Percentiles rank a stretch among this genome's conserved stretches.
These are phyloP conservation scores for Capronia americana DNA, from an alignment of 2,329 filamentous ascomycete genomes.

Conservation along the genomic window DNA sequence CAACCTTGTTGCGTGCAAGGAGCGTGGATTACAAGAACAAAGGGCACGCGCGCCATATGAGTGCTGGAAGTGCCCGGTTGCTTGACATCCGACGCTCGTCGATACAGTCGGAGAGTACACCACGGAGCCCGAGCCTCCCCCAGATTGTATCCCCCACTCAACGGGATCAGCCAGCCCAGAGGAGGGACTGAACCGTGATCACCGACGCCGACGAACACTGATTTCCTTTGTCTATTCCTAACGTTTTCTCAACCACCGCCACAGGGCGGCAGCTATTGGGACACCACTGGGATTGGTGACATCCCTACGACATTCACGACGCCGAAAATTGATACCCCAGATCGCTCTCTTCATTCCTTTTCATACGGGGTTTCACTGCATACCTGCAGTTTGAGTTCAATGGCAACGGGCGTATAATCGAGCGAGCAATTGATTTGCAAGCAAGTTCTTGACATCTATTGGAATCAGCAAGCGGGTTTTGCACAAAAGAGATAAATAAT, in stretches of 20 bases:
- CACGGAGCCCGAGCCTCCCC: slow-evolving; percentile 27
- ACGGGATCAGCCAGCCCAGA: slow-evolving; percentile 20
- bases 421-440: slow-evolving; percentile 28
- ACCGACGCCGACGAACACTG: slow-evolving; percentile 1
- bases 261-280: slow-evolving; percentile 10
- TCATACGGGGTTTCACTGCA: slow-evolving; percentile 4
- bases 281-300: slow-evolving; percentile 7
- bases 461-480: slow-evolving; percentile 14
- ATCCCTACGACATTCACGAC: slow-evolving; percentile 30
- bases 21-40: slow-evolving; percentile 73
- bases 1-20: slow-evolving; percentile 61
- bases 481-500: slow-evolving; percentile 21
- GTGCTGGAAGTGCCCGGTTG: slow-evolving; percentile 77
- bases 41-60: slow-evolving; percentile 73
- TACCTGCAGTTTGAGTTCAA: slow-evolving; percentile 13
- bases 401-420: slow-evolving; percentile 23
- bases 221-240: slow-evolving; percentile 28
- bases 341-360: slow-evolving; percentile 30
- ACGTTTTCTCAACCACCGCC: slow-evolving; percentile 15
- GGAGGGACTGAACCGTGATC: slow-evolving; percentile 10
- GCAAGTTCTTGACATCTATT: slow-evolving; percentile 17
- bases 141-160: slow-evolving; percentile 18
- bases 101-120: slow-evolving; percentile 53
- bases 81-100: slow-evolving; percentile 69
- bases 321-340: slow-evolving; percentile 26